phyloP scores from a whole-genome alignment of 2,329 filamentous ascomycete genomes.

The Chalaropsis thielavioides region DNA sequence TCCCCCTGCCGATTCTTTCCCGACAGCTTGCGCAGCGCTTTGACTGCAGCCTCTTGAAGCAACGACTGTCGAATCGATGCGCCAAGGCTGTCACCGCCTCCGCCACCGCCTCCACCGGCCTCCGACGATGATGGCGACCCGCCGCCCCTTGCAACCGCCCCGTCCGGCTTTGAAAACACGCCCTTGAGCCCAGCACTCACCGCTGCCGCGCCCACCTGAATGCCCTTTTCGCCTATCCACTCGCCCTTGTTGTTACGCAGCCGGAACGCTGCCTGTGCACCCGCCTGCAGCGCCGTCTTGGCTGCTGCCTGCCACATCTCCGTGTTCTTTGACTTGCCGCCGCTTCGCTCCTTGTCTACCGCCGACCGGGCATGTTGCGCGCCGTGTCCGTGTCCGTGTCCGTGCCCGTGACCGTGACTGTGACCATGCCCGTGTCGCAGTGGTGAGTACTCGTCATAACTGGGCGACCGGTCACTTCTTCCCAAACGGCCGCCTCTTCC shows the following conservation, averaged over 20 bases:
- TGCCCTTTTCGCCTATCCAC: conserved; percentile 36
- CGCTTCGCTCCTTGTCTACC: not conserved
- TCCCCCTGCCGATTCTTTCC: not conserved
- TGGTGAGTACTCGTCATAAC: conserved; percentile 11
- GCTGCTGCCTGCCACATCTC: conserved; percentile 27
- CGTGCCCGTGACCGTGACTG: too few relatives aligned
- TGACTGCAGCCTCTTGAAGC: conserved; percentile 15
- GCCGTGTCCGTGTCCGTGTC: not conserved
- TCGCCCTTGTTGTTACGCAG: conserved; percentile 31
- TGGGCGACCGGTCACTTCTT: conserved; percentile 1
- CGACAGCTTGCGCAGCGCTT: conserved; percentile 13
- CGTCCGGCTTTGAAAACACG: conserved; percentile 24
- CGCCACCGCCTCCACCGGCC: conserved; percentile 10
- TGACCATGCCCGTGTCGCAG: not conserved
- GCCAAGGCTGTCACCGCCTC: conserved; percentile 12
- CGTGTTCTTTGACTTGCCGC: conserved; percentile 8
- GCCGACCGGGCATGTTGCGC: not conserved
- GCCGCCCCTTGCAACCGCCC: conserved; percentile 5
- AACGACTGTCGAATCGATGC: conserved; percentile 8
- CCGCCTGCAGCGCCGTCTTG: conserved; percentile 33
- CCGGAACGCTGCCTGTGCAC: conserved; percentile 35
- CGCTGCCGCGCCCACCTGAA: conserved; percentile 35
- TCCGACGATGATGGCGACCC: too few relatives aligned
- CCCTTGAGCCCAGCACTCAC: conserved; percentile 36
- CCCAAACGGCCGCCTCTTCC: not conserved